A percentile compares a stretch with the other conserved stretches of the same genome.
Conservation (phyloP, 2,329 filamentous ascomycete species). For the Bipolaris sorokiniana region DNA sequence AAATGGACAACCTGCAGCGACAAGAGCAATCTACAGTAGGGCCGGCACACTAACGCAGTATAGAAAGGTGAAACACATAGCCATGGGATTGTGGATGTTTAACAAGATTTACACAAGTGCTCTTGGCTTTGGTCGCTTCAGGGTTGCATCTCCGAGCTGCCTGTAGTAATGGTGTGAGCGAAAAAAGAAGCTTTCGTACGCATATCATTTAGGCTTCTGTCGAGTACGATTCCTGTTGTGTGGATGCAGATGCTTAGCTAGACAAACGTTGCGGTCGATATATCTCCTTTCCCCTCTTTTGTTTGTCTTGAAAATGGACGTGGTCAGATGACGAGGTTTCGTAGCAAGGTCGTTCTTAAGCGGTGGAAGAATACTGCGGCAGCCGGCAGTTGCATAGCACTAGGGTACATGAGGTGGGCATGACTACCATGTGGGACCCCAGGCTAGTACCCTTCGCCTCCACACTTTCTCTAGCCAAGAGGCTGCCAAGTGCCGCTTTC, state of each 20-base stretch:
- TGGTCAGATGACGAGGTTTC: conserved; percentile 87
- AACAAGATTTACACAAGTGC: background rate
- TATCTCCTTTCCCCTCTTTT: background rate
- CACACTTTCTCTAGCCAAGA: background rate
- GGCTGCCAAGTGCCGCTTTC: conserved; percentile 5
- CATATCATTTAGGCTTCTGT: background rate
- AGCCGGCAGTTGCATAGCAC: background rate
- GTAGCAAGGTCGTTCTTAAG: conserved; percentile 98
- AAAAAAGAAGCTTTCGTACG: background rate
- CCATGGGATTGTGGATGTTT: background rate
- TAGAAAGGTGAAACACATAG: background rate
- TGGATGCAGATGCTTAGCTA: background rate
- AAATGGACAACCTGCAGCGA: background rate
- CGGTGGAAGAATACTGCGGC: conserved; percentile 74
- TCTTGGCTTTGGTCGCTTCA: background rate
- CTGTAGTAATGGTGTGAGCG: background rate
- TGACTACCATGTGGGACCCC: background rate
- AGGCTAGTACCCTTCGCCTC: conserved; percentile 4
- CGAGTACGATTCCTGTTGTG: too few species aligned
- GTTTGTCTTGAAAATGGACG: too few species aligned
- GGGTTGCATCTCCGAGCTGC: background rate
- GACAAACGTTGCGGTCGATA: background rate
- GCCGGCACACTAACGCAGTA: conserved; percentile 2
- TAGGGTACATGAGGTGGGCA: conserved; percentile 1
- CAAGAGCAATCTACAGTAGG: background rate